Evolutionary conservation across 1,284 basidiomycete species (phyloP).

Genomic region (Ganoderma boninense): DNA sequence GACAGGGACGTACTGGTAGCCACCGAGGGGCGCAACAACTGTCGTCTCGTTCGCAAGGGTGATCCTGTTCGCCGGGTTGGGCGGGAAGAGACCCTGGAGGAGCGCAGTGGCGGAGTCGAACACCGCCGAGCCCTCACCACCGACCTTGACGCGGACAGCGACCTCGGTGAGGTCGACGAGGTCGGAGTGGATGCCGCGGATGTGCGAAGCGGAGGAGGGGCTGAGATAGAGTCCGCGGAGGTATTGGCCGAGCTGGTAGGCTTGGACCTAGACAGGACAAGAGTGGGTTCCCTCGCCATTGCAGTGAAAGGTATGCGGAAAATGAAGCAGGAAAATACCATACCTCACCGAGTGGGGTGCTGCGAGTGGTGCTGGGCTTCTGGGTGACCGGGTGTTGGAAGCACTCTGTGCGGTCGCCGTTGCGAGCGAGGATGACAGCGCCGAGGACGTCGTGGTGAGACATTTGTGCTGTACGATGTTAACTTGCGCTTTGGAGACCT

Average conservation of each 20-base stretch:
- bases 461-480: slow-evolving; percentile 44
- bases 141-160: slow-evolving; percentile 81
- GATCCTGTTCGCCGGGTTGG: slow-evolving; percentile 72
- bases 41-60: slow-evolving; percentile 81
- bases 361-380: slow-evolving; percentile 72
- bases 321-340: slow-evolving; percentile 32
- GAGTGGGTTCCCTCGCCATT: not conserved
- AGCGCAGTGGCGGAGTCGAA: slow-evolving; percentile 84
- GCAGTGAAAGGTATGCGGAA: too few species aligned
- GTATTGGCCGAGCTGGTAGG: slow-evolving; percentile 73
- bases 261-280: slow-evolving; percentile 61
- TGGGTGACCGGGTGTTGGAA: slow-evolving; percentile 80
- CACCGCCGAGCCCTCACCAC: slow-evolving; percentile 84
- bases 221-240: slow-evolving; percentile 78
- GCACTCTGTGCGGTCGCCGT: slow-evolving; percentile 80
- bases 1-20: slow-evolving; percentile 87
- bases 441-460: slow-evolving; percentile 74
- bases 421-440: slow-evolving; percentile 83
- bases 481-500: not conserved
- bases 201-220: slow-evolving; percentile 67
- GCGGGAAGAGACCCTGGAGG: slow-evolving; percentile 84
- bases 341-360: slow-evolving; percentile 86
- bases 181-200: slow-evolving; percentile 71
- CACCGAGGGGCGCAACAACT: slow-evolving; percentile 79
- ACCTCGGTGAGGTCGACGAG: slow-evolving; percentile 77